Evolutionary conservation across 768 basidiomycete species (phyloP).

Genomic region (Boletus insuetus): DNA sequence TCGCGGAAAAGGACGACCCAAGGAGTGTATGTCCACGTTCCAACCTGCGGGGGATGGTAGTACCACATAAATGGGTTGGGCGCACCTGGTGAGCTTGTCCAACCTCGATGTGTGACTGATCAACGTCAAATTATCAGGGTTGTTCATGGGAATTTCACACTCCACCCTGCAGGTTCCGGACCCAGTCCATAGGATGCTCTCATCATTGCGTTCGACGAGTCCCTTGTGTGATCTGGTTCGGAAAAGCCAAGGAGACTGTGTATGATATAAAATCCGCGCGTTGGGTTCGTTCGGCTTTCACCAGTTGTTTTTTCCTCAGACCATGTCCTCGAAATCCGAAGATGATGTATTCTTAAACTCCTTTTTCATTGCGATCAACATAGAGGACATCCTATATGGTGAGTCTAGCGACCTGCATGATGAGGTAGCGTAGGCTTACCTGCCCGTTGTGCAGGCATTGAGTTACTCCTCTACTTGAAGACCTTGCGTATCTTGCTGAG

Average conservation of each 20-base stretch:
- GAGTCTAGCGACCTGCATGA: background rate
- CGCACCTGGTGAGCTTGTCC: background rate
- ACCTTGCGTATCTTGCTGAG: constrained; percentile 17
- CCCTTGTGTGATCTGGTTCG: background rate
- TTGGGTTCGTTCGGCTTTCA: background rate
- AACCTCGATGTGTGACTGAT: background rate
- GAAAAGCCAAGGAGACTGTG: background rate
- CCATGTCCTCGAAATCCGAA: background rate
- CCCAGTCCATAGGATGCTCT: background rate
- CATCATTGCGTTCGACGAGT: background rate
- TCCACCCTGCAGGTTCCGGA: background rate
- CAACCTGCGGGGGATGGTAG: too few species aligned
- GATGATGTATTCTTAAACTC: constrained; percentile 5
- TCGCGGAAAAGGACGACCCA: too few species aligned
- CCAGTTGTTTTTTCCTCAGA: background rate
- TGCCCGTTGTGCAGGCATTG: constrained; percentile 15
- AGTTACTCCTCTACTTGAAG: constrained; percentile 24
- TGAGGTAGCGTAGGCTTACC: background rate
- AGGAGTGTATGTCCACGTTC: too few species aligned
- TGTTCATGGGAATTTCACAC: background rate
- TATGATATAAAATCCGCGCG: background rate
- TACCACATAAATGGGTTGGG: too few species aligned
- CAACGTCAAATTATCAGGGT: background rate
- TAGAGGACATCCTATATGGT: constrained; percentile 25
- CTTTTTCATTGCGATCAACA: constrained; percentile 15